Percentiles rank a stretch among this genome's conserved stretches.
Evolutionary conservation across 2,329 filamentous ascomycete species (phyloP).

Genomic region (Dryadomyces quercivorus): DNA sequence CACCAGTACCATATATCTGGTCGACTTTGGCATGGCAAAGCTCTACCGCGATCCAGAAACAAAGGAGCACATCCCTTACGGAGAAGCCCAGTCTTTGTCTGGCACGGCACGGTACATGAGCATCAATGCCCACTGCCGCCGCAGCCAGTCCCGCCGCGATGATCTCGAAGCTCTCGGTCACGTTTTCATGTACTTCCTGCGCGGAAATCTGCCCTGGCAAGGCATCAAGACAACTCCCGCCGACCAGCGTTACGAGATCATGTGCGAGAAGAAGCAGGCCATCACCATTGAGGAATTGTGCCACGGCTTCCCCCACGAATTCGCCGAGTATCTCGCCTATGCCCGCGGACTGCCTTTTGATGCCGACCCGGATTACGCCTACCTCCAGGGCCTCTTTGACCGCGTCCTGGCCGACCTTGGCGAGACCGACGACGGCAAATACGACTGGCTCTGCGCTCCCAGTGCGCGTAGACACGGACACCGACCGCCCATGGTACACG

Average conservation of each 20-base stretch:
- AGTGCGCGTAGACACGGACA: not conserved
- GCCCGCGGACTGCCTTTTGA: conserved; percentile 95
- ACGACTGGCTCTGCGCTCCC: conserved; percentile 95
- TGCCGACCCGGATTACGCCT: conserved; percentile 96
- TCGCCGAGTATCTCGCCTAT: conserved; percentile 93
- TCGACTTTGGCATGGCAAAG: conserved; percentile 99
- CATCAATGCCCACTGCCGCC: conserved; percentile 95
- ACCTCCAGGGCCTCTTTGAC: conserved; percentile 87
- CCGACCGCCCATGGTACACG: not conserved
- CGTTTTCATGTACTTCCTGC: conserved; percentile 63
- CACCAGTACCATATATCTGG: conserved; percentile 91
- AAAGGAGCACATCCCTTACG: conserved; percentile 95
- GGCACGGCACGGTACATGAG: conserved; percentile 98
- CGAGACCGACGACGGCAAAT: conserved; percentile 90
- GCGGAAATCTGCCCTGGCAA: conserved; percentile 59
- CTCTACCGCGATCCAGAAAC: conserved; percentile 97
- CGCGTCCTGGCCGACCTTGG: conserved; percentile 86
- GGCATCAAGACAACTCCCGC: conserved; percentile 59
- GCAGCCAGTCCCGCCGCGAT: conserved; percentile 90
- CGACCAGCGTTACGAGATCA: conserved; percentile 99
- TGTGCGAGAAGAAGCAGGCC: conserved; percentile 98
- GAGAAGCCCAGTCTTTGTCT: conserved; percentile 90
- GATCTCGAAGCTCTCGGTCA: conserved; percentile 84
- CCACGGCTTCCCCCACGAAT: conserved; percentile 88
- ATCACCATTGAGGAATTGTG: conserved; percentile 93